phyloP scores from a whole-genome alignment of 2,329 filamentous ascomycete species.

The Tolypocladium guangdongense region DNA sequence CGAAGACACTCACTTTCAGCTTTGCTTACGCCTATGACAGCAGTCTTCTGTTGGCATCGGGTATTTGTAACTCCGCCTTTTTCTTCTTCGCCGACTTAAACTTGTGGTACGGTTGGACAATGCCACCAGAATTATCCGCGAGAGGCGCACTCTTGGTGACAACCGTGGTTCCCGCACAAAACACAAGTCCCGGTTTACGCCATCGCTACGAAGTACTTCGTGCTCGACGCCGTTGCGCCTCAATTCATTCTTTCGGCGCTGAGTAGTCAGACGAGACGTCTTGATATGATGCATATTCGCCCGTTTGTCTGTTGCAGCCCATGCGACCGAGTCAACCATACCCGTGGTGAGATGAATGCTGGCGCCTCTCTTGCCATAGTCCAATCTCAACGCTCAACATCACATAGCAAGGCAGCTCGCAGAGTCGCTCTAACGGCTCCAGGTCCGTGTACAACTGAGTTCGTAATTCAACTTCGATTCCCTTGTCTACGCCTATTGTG shows the following conservation, averaged over 20 bases:
- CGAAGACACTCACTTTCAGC: no score
- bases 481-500: slow-evolving; percentile 26
- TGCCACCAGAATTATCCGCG: not conserved
- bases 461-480: slow-evolving; percentile 19
- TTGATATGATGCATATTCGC: not conserved
- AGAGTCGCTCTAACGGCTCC: not conserved
- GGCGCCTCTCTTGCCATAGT: not conserved
- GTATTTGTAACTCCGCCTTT: no score
- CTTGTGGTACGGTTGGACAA: not conserved
- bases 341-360: not conserved
- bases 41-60: no score
- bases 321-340: not conserved
- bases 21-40: no score
- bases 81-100: not conserved
- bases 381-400: not conserved
- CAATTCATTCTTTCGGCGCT: not conserved
- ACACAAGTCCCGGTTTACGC: not conserved
- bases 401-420: not conserved
- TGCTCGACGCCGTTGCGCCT: not conserved
- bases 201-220: not conserved
- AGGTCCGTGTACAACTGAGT: not conserved
- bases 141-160: not conserved
- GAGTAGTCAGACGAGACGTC: not conserved
- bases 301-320: not conserved
- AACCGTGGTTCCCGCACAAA: no score